Evolutionary conservation across 345 rosid species (phyloP), one percentile per base, ranked within the genome.

Genomic region (Schrenkiella parvula): DNA sequence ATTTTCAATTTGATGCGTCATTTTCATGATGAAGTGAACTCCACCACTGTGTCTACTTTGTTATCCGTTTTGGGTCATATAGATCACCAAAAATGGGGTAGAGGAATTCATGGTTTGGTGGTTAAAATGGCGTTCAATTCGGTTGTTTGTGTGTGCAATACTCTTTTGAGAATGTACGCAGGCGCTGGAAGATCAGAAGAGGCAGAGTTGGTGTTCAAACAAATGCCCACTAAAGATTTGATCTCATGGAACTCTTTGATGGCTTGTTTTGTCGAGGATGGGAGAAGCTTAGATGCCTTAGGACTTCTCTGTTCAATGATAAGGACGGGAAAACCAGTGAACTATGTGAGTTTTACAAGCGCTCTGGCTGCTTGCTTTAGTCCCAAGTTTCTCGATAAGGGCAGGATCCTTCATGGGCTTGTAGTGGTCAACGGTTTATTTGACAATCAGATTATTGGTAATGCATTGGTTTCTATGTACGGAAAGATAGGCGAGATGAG

Each of bases 191-290:
- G 80, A 68, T 38, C 75, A 7, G 81, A 82, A 71, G 84, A 86
- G 62, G 89, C 97, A 50, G 85, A 83, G 58, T 70, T 74, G 56
- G 82, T 91, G 34, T 93, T 93, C 77, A 70, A 62, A 69, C 82
- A 65, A 75, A 93, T 90, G 89, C 74, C 72, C 0, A 80, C 81
- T 53, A 89, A 75, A 81, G 98, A 93, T 84, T 67, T 78, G 72
- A 86, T 90, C 73, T 85, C 97, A 39, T 90, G 89, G 89, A 90
- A 93, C 80, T 84, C 97, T 44, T 79, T 90, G 82, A 76, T 93
- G 43, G 84, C 83, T 74, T 80, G 83, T 77, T 79, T 84, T 78
- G 89, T 76, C 62, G 86, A 80, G 58, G 79, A 83, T 71, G 88
- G 87, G 35, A 88, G 83, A 72, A 78, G 76, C 78, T 22, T 78